phyloP scores from a whole-genome alignment of 495 filamentous ascomycete species.

The Cenococcum geophilum region DNA sequence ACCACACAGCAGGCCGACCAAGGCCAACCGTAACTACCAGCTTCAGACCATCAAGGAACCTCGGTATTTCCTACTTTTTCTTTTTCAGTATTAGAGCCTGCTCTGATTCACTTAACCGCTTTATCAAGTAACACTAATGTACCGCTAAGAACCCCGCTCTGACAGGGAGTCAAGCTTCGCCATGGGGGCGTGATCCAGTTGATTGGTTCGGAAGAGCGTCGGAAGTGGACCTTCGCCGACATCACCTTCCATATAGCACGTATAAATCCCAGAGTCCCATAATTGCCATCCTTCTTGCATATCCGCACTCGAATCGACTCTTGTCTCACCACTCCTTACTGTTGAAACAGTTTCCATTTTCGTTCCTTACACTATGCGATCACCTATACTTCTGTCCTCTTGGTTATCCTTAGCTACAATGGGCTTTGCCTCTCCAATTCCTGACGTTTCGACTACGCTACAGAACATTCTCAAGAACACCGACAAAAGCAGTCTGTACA shows the following conservation, averaged over 20 bases:
- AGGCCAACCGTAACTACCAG: no score
- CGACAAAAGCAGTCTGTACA: slow-evolving; percentile 31
- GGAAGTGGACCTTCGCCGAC: no score
- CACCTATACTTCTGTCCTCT: background rate
- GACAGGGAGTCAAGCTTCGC: background rate
- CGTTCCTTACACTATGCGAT: background rate
- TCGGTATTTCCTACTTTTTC: no score
- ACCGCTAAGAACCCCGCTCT: background rate
- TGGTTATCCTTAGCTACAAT: background rate
- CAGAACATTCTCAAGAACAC: slow-evolving; percentile 38
- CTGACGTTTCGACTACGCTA: slow-evolving; percentile 28
- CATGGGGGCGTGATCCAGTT: background rate
- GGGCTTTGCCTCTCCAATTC: background rate
- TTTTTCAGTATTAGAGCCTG: no score
- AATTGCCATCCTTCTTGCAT: no score
- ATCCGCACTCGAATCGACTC: background rate
- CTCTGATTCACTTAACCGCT: no score
- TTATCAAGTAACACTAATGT: no score
- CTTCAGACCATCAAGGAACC: no score
- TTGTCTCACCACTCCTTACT: background rate
- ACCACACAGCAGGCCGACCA: no score
- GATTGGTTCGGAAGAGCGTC: background rate
- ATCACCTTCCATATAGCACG: no score
- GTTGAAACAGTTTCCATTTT: background rate
- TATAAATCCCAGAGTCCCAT: no score